phyloP scores from a whole-genome alignment of 78 protist genomes.

The Acrasis kona region DNA sequence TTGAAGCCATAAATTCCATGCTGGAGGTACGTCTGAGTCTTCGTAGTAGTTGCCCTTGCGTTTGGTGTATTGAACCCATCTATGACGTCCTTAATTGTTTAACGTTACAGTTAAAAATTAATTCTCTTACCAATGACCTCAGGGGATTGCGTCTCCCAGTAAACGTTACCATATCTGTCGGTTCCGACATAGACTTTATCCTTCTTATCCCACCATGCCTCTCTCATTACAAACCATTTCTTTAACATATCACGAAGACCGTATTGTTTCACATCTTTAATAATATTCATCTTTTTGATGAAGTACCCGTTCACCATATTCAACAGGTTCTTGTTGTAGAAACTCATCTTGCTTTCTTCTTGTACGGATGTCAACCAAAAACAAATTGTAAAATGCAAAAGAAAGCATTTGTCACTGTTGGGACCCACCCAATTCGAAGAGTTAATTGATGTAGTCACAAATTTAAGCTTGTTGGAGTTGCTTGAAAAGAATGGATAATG shows the following conservation, averaged over 20 bases:
- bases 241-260: not conserved
- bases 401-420: too few species aligned
- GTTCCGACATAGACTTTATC: not conserved
- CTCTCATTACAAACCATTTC: not conserved
- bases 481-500: too few species aligned
- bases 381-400: too few species aligned
- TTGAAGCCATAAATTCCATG: too few species aligned
- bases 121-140: not conserved
- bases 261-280: not conserved
- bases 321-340: too few species aligned
- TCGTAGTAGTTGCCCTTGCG: not conserved
- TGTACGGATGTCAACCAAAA: too few species aligned
- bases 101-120: not conserved
- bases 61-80: not conserved
- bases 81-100: not conserved
- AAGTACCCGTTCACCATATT: too few species aligned
- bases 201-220: not conserved
- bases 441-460: too few species aligned
- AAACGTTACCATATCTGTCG: not conserved
- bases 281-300: too few species aligned
- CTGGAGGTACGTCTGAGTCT: not conserved
- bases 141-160: not conserved
- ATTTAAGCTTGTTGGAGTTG: too few species aligned
- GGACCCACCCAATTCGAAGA: too few species aligned
- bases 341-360: too few species aligned